Evolutionary conservation across 2,329 filamentous ascomycete genomes (phyloP).

Genomic region (Trichoderma sp.): DNA sequence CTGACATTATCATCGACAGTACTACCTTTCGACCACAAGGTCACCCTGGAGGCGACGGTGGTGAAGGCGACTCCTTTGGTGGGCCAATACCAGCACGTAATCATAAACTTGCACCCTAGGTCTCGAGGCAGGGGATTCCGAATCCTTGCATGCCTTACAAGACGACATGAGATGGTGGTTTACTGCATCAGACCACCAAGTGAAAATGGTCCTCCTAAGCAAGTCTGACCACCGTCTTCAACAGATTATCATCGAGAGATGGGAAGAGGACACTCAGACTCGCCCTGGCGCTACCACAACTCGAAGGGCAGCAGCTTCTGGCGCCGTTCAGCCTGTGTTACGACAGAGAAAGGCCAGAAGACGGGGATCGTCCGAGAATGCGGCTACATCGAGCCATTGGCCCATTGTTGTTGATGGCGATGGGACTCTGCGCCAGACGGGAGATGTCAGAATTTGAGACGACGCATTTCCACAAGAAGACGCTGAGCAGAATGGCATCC

Average conservation of each 20-base stretch:
- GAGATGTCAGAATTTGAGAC: too few relatives aligned
- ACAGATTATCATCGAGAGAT: not conserved
- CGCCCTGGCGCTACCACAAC: not conserved
- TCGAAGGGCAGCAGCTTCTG: not conserved
- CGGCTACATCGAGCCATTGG: too few relatives aligned
- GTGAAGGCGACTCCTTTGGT: not conserved
- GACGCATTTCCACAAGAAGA: too few relatives aligned
- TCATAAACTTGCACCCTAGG: not conserved
- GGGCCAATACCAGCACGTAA: not conserved
- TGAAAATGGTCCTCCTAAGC: not conserved
- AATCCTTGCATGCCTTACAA: not conserved
- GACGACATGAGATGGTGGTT: slow-evolving; percentile 3
- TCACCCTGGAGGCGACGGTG: not conserved
- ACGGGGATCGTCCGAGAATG: too few relatives aligned
- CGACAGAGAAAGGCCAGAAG: not conserved
- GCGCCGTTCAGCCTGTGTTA: not conserved
- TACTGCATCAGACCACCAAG: not conserved
- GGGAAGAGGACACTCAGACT: not conserved
- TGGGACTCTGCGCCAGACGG: too few relatives aligned
- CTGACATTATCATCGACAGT: not conserved
- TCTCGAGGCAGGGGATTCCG: not conserved
- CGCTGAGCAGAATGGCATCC: too few relatives aligned
- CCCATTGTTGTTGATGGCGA: too few relatives aligned
- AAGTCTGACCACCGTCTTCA: not conserved
- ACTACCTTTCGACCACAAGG: not conserved